phyloP scores from a whole-genome alignment of 2,329 filamentous ascomycete genomes.

The Microcyclospora tardicrescens region DNA sequence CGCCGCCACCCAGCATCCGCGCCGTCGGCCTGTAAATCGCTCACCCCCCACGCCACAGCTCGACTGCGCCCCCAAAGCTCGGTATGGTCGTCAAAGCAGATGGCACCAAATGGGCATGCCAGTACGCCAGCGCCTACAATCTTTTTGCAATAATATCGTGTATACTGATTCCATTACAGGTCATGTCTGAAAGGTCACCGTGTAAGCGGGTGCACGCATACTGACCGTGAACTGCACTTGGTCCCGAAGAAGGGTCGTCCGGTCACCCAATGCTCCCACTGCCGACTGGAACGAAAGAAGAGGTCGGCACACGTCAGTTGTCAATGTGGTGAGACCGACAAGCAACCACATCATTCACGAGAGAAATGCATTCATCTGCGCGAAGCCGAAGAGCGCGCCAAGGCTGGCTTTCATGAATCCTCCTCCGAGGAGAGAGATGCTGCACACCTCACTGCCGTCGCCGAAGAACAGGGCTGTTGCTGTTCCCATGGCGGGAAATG shows the following conservation, averaged over 20 bases:
- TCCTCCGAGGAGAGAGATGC: slow-evolving; percentile 11
- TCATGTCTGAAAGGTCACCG: slow-evolving; percentile 96
- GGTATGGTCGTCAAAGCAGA: slow-evolving; percentile 36
- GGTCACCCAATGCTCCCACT: slow-evolving; percentile 95
- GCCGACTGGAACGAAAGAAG: slow-evolving; percentile 90
- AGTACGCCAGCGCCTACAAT: slow-evolving; percentile 26
- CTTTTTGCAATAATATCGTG: neutral
- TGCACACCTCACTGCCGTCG: slow-evolving; percentile 19
- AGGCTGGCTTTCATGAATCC: slow-evolving; percentile 16
- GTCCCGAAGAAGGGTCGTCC: slow-evolving; percentile 97
- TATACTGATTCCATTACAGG: neutral
- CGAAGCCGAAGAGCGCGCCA: slow-evolving; percentile 24
- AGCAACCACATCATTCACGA: slow-evolving; percentile 48
- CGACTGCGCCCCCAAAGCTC: slow-evolving; percentile 1
- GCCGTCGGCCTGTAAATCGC: slow-evolving; percentile 5
- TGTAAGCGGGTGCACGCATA: slow-evolving; percentile 96
- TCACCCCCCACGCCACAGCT: slow-evolving; percentile 3
- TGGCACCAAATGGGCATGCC: slow-evolving; percentile 96
- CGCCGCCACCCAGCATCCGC: neutral
- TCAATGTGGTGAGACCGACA: slow-evolving; percentile 71
- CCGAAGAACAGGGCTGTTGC: slow-evolving; percentile 33
- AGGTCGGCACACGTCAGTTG: slow-evolving; percentile 90
- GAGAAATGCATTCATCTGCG: slow-evolving; percentile 33
- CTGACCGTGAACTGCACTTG: slow-evolving; percentile 79
- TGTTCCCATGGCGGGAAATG: slow-evolving; percentile 48